A percentile compares a stretch with the other conserved stretches of the same genome.
Conservation (phyloP, 2,329 filamentous ascomycete genomes). For the Tolypocladium capitatum region DNA sequence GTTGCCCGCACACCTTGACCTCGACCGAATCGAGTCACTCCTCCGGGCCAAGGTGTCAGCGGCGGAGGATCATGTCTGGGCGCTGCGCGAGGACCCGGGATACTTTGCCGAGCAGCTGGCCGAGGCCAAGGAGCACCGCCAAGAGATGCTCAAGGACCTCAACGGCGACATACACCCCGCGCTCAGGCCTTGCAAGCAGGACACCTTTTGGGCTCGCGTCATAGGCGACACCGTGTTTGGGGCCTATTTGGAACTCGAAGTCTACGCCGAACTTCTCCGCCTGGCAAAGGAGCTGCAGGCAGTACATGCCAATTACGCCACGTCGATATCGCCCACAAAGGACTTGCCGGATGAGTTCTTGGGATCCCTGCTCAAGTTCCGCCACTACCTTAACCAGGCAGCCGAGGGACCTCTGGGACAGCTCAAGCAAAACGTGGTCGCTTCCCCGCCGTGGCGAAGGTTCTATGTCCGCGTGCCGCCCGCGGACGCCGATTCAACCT, state of each 20-base stretch:
- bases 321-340: slow-evolving; percentile 14
- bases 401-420: slow-evolving; percentile 16
- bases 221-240: slow-evolving; percentile 18
- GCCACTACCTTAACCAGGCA: slow-evolving; percentile 18
- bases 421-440: slow-evolving; percentile 5
- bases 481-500: slow-evolving; percentile 5
- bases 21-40: slow-evolving; percentile 29
- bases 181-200: slow-evolving; percentile 4
- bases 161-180: slow-evolving; percentile 16
- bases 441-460: slow-evolving; percentile 26
- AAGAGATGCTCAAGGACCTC: slow-evolving; percentile 27
- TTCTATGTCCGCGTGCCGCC: slow-evolving; percentile 18
- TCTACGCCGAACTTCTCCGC: slow-evolving; percentile 23
- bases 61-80: slow-evolving; percentile 40
- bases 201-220: slow-evolving; percentile 25
- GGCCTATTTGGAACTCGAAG: slow-evolving; percentile 20
- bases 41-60: slow-evolving; percentile 25
- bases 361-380: slow-evolving; percentile 25
- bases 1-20: slow-evolving; percentile 30
- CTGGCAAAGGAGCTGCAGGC: slow-evolving; percentile 13
- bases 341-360: slow-evolving; percentile 21
- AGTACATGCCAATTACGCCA: slow-evolving; percentile 20
- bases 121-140: slow-evolving; percentile 32
- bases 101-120: slow-evolving; percentile 36
- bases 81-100: slow-evolving; percentile 42